Base-by-base conservation (phyloP, 495 filamentous ascomycete genomes). In the Penicillium fimorum region DNA sequence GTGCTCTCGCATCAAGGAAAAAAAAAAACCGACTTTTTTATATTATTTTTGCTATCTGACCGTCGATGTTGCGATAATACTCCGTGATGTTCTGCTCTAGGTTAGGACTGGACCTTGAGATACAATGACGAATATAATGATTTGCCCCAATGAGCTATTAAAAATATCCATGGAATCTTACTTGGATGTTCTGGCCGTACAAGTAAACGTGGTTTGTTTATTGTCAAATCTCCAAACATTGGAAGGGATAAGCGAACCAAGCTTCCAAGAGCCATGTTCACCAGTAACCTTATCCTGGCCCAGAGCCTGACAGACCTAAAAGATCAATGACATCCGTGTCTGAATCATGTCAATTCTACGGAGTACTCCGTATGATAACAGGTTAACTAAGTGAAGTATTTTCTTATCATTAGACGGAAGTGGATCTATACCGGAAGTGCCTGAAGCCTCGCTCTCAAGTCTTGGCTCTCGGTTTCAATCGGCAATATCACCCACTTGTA, bases 381-480 rank as follows among this genome's bases (percentile, higher is more conserved):
- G 12, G 22, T 22, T 22, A 22, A 22, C 22, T n/a, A n/a, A 22
- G 22, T 22, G 22, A 1, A 22, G 22, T 3, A 3, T 37, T 5
- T 12, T 42, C 50, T 32, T 52, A 42, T 52, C 38, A 22, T 2
- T 22, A 22, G 2, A n/a, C n/a, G n/a, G n/a, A 52, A 33, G 38
- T 52, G 50, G 50, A 42, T 30, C 41, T 29, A 45, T 10, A 22
- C 47, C 47, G 49, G 45, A 48, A 46, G 15, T 30, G 29, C 33
- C 15, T 51, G 11, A 20, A 29, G 10, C 53, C 45, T 29, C 55
- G 37, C 44, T 15, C 29, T 27, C 27, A 15, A 20, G 5, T 55
- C 61, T 57, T 55, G 50, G 61, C 50, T 32, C 54, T 62, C 59
- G 62, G 62, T 53, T 64, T 46, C 17, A 17, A 37, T 64, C 61